Percentiles rank a stretch among this genome's conserved stretches.
These are phyloP conservation scores for Pestalotiopsis fici DNA, from an alignment of 2,329 filamentous ascomycete genomes.

Conservation along the genomic window DNA sequence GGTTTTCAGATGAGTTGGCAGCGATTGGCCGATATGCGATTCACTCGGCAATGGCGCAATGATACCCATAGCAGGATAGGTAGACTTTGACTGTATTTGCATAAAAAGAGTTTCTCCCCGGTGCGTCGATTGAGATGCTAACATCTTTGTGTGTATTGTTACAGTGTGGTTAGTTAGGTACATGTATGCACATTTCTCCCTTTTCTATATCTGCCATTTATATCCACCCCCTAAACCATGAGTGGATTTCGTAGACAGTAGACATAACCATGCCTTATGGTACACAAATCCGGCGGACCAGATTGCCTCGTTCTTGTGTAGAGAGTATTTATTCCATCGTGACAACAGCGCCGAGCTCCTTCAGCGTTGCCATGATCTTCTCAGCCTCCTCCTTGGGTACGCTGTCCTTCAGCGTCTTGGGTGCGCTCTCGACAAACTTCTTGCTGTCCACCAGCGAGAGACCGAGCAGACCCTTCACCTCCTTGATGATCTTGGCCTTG, in stretches of 20 bases:
- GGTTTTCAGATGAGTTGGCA: neutral
- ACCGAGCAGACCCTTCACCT: constrained; percentile 95
- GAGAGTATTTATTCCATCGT: constrained; percentile 76
- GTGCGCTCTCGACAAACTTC: constrained; percentile 98
- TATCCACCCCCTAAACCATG: neutral
- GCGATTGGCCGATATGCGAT: neutral
- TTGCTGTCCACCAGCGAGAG: constrained; percentile 98
- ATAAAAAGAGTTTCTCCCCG: neutral
- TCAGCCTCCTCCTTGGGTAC: constrained; percentile 98
- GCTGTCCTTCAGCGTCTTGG: constrained; percentile 98
- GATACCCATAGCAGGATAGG: neutral
- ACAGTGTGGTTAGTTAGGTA: constrained; percentile 15
- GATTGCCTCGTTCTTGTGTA: neutral
- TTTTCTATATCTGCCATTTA: neutral
- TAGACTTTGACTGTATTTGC: neutral
- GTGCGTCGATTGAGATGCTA: constrained; percentile 1
- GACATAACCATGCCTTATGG: neutral
- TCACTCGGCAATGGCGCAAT: neutral
- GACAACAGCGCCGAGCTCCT: constrained; percentile 87
- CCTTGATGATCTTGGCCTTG: constrained; percentile 99
- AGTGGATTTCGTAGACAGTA: neutral
- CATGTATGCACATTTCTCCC: constrained; percentile 13
- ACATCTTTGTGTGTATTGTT: constrained; percentile 14
- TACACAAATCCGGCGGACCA: neutral
- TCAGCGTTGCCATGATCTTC: constrained; percentile 95